Conservation (phyloP, 2,329 filamentous ascomycete species). For the Endothia cerciana region DNA sequence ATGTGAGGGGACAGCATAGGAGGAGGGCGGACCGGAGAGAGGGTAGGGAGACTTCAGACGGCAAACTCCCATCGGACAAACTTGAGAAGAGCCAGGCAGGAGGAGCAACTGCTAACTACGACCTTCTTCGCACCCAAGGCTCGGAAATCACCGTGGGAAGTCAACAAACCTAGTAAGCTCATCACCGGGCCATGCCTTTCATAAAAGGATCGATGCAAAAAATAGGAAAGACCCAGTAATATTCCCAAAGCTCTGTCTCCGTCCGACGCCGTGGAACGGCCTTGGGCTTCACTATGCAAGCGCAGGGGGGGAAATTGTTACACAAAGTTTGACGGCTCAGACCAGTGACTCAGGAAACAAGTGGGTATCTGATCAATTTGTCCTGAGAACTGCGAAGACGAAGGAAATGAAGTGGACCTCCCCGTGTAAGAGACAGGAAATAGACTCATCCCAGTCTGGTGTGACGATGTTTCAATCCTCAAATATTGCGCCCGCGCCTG, state of each 20-base stretch:
- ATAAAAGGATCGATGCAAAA: neutral
- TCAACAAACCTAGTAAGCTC: neutral
- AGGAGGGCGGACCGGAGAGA: neutral
- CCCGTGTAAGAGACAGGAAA: neutral
- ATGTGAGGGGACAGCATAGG: neutral
- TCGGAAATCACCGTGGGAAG: neutral
- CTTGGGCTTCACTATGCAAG: constrained; percentile 24
- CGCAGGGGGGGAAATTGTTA: constrained; percentile 3
- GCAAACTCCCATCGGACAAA: constrained; percentile 26
- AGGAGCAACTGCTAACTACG: constrained; percentile 3
- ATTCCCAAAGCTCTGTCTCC: constrained; percentile 18
- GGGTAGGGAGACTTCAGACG: constrained; percentile 15
- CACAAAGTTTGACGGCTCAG: constrained; percentile 17
- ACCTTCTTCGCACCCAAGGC: neutral
- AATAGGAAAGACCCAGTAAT: constrained; percentile 9
- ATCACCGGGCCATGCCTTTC: neutral
- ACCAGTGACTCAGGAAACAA: constrained; percentile 6
- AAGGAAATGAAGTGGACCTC: neutral
- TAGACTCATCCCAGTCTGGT: constrained; percentile 10
- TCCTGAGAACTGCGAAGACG: neutral
- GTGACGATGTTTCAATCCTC: neutral
- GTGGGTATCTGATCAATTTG: constrained; percentile 25
- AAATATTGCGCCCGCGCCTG: neutral
- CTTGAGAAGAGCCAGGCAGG: neutral
- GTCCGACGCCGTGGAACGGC: constrained; percentile 19